Evolutionary conservation across 148 eudicot species (phyloP).

Genomic region (Hydrangea macrophylla): DNA sequence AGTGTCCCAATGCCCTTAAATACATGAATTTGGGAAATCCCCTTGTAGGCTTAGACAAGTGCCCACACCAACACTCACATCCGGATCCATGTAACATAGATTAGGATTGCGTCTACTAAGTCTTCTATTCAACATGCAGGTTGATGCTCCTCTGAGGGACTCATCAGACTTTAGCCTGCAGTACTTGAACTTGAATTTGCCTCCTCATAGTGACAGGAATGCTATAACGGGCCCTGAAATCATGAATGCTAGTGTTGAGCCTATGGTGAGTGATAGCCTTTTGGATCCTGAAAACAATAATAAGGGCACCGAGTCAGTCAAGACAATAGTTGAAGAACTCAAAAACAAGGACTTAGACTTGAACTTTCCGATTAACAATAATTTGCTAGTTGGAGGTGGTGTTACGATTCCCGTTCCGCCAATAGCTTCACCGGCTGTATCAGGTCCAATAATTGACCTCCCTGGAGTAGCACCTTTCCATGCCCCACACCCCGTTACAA

Average conservation of each 20-base stretch:
- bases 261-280: neutral
- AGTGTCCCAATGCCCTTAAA: no score
- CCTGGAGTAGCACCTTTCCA: slow-evolving; percentile 18
- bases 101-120: neutral
- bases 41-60: no score
- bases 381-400: slow-evolving; percentile 26
- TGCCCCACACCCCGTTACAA: slow-evolving; percentile 6
- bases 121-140: slow-evolving; percentile 29
- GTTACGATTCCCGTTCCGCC: slow-evolving; percentile 1
- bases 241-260: neutral
- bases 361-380: slow-evolving; percentile 39
- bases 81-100: no score
- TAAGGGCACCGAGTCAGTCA: neutral
- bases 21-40: no score
- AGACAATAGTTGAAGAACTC: slow-evolving; percentile 17
- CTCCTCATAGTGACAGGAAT: slow-evolving; percentile 27
- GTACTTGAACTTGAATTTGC: slow-evolving; percentile 38
- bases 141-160: slow-evolving; percentile 43
- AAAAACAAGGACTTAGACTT: slow-evolving; percentile 24
- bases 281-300: neutral
- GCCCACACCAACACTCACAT: no score
- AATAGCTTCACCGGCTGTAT: neutral
- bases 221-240: neutral
- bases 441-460: slow-evolving; percentile 25
- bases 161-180: slow-evolving; percentile 10